phyloP scores from a whole-genome alignment of 106 monocot genomes.

The Phalaenopsis equestris region DNA sequence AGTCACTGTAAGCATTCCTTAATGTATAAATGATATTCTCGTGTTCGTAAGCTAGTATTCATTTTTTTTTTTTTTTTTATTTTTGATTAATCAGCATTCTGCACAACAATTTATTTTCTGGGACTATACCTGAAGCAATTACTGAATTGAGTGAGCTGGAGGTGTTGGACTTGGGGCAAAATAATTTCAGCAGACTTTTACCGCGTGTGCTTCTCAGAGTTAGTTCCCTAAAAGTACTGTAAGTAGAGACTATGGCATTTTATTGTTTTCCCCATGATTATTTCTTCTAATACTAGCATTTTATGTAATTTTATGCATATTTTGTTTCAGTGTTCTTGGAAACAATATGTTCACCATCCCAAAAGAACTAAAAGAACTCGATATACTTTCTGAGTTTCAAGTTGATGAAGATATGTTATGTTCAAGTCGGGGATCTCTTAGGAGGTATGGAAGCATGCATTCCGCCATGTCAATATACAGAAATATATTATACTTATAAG shows the following conservation, averaged over 20 bases:
- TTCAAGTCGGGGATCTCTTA: constrained; percentile 10
- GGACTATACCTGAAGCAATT: constrained; percentile 37
- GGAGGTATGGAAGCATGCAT: constrained; percentile 3
- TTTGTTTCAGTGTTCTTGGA: constrained; percentile 18
- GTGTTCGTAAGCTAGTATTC: too few species aligned
- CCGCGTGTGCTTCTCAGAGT: constrained; percentile 19
- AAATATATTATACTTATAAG: background rate
- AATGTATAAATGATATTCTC: background rate
- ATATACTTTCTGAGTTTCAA: constrained; percentile 18
- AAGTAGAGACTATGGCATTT: constrained; percentile 9
- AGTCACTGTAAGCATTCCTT: constrained; percentile 34
- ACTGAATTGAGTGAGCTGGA: constrained; percentile 26
- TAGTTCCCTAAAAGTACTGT: constrained; percentile 32
- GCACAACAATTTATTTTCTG: constrained; percentile 54
- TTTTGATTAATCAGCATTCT: constrained; percentile 23
- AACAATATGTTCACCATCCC: constrained; percentile 24
- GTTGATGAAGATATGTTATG: constrained; percentile 9
- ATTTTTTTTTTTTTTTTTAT: background rate
- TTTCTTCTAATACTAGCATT: background rate
- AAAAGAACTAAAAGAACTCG: constrained; percentile 19
- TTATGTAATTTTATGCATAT: background rate
- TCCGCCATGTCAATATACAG: background rate
- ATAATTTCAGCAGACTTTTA: constrained; percentile 42
- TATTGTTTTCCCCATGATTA: background rate
- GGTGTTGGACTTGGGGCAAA: constrained; percentile 41